A percentile compares a stretch with the other conserved stretches of the same genome.
phyloP scores from a whole-genome alignment of 768 basidiomycete species.

The Pisolithus sp. region DNA sequence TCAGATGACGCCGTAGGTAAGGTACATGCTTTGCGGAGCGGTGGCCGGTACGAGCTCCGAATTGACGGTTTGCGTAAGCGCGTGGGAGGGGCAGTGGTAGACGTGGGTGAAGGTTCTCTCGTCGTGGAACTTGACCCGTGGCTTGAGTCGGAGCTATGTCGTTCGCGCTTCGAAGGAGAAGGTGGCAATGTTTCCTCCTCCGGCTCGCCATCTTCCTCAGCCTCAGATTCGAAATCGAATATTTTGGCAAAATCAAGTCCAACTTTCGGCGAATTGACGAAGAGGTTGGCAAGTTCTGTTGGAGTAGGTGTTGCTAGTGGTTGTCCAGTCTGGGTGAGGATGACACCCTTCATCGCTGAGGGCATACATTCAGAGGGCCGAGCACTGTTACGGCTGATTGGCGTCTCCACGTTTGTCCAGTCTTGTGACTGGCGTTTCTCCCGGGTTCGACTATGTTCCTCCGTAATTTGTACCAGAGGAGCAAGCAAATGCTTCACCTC shows the following conservation, averaged over 20 bases:
- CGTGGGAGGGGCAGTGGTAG: constrained; percentile 32
- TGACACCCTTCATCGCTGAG: constrained; percentile 71
- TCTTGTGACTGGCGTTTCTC: constrained; percentile 12
- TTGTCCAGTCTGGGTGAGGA: constrained; percentile 75
- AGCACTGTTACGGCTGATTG: constrained; percentile 35
- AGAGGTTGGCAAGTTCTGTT: constrained; percentile 57
- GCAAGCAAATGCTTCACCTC: constrained; percentile 69
- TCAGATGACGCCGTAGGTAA: constrained; percentile 37
- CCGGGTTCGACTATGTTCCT: constrained; percentile 20
- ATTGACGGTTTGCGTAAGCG: constrained; percentile 54
- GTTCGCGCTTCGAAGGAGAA: constrained; percentile 43
- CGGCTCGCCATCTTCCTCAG: constrained; percentile 26
- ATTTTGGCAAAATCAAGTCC: constrained; percentile 74
- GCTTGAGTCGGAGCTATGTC: constrained; percentile 26
- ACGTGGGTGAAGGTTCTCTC: constrained; percentile 14
- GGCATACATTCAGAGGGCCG: constrained; percentile 22
- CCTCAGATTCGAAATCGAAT: constrained; percentile 51
- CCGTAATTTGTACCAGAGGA: constrained; percentile 37
- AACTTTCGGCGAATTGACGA: constrained; percentile 63
- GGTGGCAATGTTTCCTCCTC: constrained; percentile 31
- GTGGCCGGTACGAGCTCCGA: constrained; percentile 29
- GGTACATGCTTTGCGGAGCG: constrained; percentile 12
- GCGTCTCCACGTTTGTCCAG: constrained; percentile 40
- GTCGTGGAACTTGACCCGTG: constrained; percentile 23
- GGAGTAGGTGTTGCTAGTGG: constrained; percentile 66